A percentile compares a stretch with the other conserved stretches of the same genome.
Evolutionary conservation across 768 basidiomycete genomes (phyloP).

Genomic region (Pleurotus giganteus): DNA sequence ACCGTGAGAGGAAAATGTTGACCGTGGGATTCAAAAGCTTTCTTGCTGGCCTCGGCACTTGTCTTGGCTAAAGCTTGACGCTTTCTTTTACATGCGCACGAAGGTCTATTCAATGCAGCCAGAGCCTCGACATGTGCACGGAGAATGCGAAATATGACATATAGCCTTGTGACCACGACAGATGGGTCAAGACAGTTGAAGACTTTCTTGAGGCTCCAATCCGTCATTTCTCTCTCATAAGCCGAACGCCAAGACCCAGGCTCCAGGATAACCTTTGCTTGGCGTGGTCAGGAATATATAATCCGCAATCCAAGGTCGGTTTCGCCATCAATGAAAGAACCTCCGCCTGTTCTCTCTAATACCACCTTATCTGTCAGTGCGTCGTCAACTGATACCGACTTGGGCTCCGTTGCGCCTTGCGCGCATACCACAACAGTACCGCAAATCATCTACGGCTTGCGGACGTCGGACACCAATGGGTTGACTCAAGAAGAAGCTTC

Average conservation of each 20-base stretch:
- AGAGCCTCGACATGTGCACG: no score
- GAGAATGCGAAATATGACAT: no score
- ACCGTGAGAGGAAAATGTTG: no score
- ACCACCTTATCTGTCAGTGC: conserved; percentile 32
- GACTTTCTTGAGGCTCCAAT: no score
- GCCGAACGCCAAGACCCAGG: not conserved
- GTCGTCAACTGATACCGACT: conserved; percentile 28
- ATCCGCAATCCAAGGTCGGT: not conserved
- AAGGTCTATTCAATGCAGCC: no score
- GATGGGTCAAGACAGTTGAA: not conserved
- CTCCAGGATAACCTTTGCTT: not conserved
- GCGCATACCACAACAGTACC: conserved; percentile 30
- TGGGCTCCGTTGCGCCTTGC: conserved; percentile 25
- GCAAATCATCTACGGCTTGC: conserved; percentile 29
- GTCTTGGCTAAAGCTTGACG: no score
- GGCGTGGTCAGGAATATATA: not conserved
- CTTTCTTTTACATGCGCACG: no score
- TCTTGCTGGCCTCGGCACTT: no score
- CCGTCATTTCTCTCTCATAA: not conserved
- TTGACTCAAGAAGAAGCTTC: conserved; percentile 33
- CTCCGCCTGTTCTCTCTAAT: conserved; percentile 16
- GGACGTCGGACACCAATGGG: conserved; percentile 31
- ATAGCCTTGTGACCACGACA: not conserved
- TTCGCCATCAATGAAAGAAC: conserved; percentile 9
- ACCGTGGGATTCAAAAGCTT: no score